Evolutionary conservation across 495 filamentous ascomycete genomes (phyloP).

Genomic region (Diplogelasinospora grovesii): DNA sequence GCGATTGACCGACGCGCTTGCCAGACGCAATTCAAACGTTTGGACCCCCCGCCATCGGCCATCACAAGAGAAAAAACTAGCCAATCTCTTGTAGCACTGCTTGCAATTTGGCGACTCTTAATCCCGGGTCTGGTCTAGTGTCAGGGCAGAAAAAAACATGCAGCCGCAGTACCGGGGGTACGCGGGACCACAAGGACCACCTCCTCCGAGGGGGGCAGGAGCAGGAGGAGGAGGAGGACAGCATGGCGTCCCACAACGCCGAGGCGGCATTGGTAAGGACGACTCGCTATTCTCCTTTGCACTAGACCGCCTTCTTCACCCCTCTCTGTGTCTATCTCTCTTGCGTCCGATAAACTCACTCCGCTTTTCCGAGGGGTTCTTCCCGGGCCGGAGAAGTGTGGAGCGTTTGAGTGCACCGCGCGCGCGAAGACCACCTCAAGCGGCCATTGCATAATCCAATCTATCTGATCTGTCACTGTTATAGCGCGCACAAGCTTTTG

Average conservation of each 20-base stretch:
- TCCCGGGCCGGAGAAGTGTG: neutral
- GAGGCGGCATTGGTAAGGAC: slow-evolving; percentile 43
- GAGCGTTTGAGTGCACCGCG: neutral
- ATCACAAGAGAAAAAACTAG: neutral
- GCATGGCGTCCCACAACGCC: slow-evolving; percentile 34
- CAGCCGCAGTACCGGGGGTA: slow-evolving; percentile 43
- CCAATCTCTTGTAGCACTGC: neutral
- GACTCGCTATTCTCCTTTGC: slow-evolving; percentile 4
- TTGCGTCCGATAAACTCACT: slow-evolving; percentile 4
- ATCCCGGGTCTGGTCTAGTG: slow-evolving; percentile 3
- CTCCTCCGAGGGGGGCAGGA: slow-evolving; percentile 19
- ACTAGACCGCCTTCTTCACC: slow-evolving; percentile 4
- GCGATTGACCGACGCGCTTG: slow-evolving; percentile 18
- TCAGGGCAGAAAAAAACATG: slow-evolving; percentile 27
- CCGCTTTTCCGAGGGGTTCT: slow-evolving; percentile 11
- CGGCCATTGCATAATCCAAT: no score
- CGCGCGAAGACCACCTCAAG: no score
- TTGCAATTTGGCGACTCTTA: neutral
- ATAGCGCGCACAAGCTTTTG: neutral
- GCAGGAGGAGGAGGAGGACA: slow-evolving; percentile 21
- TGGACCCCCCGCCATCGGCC: neutral
- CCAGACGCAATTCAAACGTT: slow-evolving; percentile 4
- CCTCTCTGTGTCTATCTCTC: slow-evolving; percentile 10
- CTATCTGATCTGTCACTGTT: no score
- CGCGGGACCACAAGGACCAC: slow-evolving; percentile 32